These are phyloP conservation scores for Starmerella floricola DNA, from an alignment of 805 yeast genomes.

Conservation along the genomic window DNA sequence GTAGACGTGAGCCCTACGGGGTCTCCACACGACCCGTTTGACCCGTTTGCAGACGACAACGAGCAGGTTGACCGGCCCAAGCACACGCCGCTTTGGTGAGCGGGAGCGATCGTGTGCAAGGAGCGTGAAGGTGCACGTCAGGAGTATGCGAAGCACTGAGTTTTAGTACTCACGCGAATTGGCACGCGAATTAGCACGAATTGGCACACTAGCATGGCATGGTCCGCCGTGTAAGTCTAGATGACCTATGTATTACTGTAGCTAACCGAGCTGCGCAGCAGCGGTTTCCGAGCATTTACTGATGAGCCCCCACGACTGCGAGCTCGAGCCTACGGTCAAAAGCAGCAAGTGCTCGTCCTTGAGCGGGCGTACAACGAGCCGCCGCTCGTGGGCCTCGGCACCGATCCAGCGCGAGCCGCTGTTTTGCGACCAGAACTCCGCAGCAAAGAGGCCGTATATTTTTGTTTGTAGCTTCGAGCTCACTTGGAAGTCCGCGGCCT, in stretches of 20 bases:
- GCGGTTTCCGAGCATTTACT: slow-evolving; percentile 1
- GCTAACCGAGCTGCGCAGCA: background rate
- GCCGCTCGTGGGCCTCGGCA: slow-evolving; percentile 13
- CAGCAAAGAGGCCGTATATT: slow-evolving; percentile 26
- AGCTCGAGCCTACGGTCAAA: slow-evolving; percentile 6
- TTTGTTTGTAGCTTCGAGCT: slow-evolving; percentile 24
- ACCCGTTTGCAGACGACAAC: slow-evolving; percentile 46
- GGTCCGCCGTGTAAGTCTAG: too few species aligned
- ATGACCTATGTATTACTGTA: background rate
- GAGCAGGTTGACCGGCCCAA: slow-evolving; percentile 24
- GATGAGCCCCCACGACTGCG: slow-evolving; percentile 10
- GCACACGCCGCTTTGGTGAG: slow-evolving; percentile 23
- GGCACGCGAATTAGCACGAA: too few species aligned
- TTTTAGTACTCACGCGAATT: too few species aligned
- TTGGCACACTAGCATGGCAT: too few species aligned
- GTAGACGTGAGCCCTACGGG: too few species aligned
- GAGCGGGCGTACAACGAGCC: slow-evolving; percentile 8
- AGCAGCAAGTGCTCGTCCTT: slow-evolving; percentile 4
- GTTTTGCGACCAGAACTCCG: slow-evolving; percentile 22
- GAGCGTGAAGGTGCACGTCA: too few species aligned
- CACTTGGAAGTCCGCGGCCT: slow-evolving; percentile 6
- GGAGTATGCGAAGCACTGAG: too few species aligned
- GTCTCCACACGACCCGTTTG: too few species aligned
- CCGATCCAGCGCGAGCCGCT: slow-evolving; percentile 10
- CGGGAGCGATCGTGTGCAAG: too few species aligned